phyloP scores from a whole-genome alignment of 805 yeast species.

The Schizosaccharomyces pombe region ASM294v3 CU329670.1:1788001-1788500 shows the following conservation, averaged over 20 bases:
- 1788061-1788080: slow-evolving; percentile 50
- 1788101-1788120: not conserved
- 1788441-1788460: slow-evolving; percentile 8
- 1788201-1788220: slow-evolving; percentile 20
- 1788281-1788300: slow-evolving; percentile 11
- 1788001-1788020: slow-evolving; percentile 16
- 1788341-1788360: slow-evolving; percentile 11
- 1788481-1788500: no score
- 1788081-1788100: slow-evolving; percentile 33
- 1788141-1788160: no score
- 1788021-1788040: slow-evolving; percentile 12
- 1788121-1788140: not conserved
- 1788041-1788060: slow-evolving; percentile 31
- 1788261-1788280: slow-evolving; percentile 22
- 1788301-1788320: slow-evolving; percentile 16
- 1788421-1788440: slow-evolving; percentile 15
- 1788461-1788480: slow-evolving; percentile 6
- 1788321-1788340: slow-evolving; percentile 14
- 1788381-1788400: slow-evolving; percentile 12
- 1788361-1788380: slow-evolving; percentile 13
- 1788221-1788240: slow-evolving; percentile 29
- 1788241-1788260: slow-evolving; percentile 35
- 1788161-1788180: no score
- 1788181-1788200: slow-evolving; percentile 13
- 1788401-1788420: slow-evolving; percentile 10